A percentile compares a stretch with the other conserved stretches of the same genome.
Evolutionary conservation across 495 filamentous ascomycete genomes (phyloP).

Genomic region (Friedmanniomyces endolithicus): DNA sequence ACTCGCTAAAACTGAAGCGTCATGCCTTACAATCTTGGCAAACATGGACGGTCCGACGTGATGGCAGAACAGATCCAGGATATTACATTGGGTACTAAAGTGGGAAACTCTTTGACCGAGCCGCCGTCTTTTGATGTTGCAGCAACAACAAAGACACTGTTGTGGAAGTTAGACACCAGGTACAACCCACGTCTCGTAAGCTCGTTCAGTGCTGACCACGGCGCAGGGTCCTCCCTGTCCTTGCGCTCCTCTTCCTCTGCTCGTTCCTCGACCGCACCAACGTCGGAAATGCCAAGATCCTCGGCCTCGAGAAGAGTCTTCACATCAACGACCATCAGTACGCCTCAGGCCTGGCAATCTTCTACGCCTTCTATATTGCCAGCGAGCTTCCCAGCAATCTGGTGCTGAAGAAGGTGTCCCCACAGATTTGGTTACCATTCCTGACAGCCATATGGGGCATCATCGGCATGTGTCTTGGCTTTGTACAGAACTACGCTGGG

Average conservation of each 20-base stretch:
- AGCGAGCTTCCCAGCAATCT: slow-evolving; percentile 85
- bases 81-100: too few species aligned
- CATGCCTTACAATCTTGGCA: too few species aligned
- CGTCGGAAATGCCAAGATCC: slow-evolving; percentile 47
- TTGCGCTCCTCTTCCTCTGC: slow-evolving; percentile 72
- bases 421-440: slow-evolving; percentile 36
- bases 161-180: too few species aligned
- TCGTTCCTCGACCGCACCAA: slow-evolving; percentile 73
- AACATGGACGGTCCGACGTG: too few species aligned
- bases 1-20: too few species aligned
- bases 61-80: too few species aligned
- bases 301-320: slow-evolving; percentile 37
- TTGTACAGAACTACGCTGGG: slow-evolving; percentile 63
- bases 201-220: too few species aligned
- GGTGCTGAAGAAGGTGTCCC: slow-evolving; percentile 54
- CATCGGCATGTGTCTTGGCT: slow-evolving; percentile 73
- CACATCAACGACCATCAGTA: slow-evolving; percentile 24
- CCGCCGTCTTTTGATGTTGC: too few species aligned
- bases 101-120: too few species aligned
- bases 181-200: too few species aligned
- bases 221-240: too few species aligned
- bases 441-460: slow-evolving; percentile 59
- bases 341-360: slow-evolving; percentile 24
- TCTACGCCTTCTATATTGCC: slow-evolving; percentile 76
- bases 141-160: too few species aligned